These are phyloP conservation scores for Neospermospora avenae DNA, from an alignment of 2,329 filamentous ascomycete species.

Conservation along the genomic window DNA sequence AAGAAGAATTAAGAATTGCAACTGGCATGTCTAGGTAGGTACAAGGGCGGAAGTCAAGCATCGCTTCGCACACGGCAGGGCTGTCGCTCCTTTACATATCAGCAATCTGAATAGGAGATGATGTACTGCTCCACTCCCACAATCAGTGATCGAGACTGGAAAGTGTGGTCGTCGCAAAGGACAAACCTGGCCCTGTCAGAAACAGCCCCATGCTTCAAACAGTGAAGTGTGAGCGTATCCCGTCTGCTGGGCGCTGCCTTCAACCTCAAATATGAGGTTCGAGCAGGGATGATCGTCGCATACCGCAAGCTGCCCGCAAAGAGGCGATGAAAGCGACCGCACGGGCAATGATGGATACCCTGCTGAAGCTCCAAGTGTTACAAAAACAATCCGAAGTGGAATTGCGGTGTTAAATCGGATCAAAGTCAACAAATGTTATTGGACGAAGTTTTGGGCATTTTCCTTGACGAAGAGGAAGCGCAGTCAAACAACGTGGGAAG, in stretches of 20 bases:
- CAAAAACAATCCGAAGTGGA: slow-evolving; percentile 16
- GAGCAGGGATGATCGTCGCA: background rate
- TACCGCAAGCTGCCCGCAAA: background rate
- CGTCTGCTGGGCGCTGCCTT: background rate
- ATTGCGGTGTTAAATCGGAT: background rate
- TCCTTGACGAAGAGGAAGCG: background rate
- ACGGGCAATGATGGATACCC: slow-evolving; percentile 11
- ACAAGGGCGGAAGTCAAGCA: background rate
- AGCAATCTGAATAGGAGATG: background rate
- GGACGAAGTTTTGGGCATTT: background rate
- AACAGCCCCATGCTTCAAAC: slow-evolving; percentile 12
- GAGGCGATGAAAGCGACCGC: slow-evolving; percentile 10
- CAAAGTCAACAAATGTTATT: background rate
- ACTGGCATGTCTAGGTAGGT: background rate
- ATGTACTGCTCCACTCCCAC: background rate
- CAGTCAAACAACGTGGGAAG: background rate
- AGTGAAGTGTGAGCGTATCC: background rate
- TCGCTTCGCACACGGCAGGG: background rate
- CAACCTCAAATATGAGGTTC: background rate
- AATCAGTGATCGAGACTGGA: background rate
- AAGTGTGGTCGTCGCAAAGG: background rate
- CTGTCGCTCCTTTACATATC: background rate
- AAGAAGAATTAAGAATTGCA: background rate
- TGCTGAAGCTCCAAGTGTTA: slow-evolving; percentile 13
- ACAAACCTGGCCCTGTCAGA: background rate